Evolutionary conservation across 768 basidiomycete species (phyloP).

Genomic region (Royoungia palumana): DNA sequence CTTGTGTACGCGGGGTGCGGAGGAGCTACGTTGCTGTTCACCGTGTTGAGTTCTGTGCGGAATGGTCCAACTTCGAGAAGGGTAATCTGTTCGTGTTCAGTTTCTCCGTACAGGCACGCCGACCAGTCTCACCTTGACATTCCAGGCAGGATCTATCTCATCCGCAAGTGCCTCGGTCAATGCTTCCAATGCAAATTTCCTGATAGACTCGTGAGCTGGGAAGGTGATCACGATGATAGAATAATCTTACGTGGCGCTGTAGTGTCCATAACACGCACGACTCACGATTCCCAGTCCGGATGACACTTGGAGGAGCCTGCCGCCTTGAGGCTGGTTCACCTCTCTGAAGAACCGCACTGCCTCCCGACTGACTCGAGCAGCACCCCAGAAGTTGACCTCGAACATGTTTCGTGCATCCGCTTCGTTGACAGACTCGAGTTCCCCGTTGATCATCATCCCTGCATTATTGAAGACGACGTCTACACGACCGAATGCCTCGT

Average conservation of each 20-base stretch:
- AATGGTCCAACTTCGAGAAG: slow-evolving; percentile 15
- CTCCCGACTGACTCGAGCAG: slow-evolving; percentile 28
- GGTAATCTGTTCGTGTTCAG: neutral
- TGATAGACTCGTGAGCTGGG: neutral
- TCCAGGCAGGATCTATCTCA: slow-evolving; percentile 27
- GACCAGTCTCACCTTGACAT: slow-evolving; percentile 14
- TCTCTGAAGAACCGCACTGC: slow-evolving; percentile 37
- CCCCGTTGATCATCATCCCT: slow-evolving; percentile 24
- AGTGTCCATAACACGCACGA: slow-evolving; percentile 11
- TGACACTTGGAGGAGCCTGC: slow-evolving; percentile 35
- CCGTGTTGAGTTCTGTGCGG: slow-evolving; percentile 1
- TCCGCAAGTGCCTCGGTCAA: slow-evolving; percentile 21
- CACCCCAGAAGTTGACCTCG: slow-evolving; percentile 38
- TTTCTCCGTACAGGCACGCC: neutral
- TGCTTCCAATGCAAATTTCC: slow-evolving; percentile 27
- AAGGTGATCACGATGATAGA: neutral
- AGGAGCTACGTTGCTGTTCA: neutral
- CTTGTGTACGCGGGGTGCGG: slow-evolving; percentile 18
- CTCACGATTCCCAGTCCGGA: slow-evolving; percentile 24
- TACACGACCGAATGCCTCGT: slow-evolving; percentile 32
- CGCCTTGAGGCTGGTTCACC: slow-evolving; percentile 33
- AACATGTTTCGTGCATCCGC: slow-evolving; percentile 34
- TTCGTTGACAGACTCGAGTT: slow-evolving; percentile 35
- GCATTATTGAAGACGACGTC: slow-evolving; percentile 42
- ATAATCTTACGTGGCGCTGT: slow-evolving; percentile 25